Evolutionary conservation across 208 protist genomes (phyloP), one percentile per base, ranked within the genome.

Genomic region (Trypanosoma avium): DNA sequence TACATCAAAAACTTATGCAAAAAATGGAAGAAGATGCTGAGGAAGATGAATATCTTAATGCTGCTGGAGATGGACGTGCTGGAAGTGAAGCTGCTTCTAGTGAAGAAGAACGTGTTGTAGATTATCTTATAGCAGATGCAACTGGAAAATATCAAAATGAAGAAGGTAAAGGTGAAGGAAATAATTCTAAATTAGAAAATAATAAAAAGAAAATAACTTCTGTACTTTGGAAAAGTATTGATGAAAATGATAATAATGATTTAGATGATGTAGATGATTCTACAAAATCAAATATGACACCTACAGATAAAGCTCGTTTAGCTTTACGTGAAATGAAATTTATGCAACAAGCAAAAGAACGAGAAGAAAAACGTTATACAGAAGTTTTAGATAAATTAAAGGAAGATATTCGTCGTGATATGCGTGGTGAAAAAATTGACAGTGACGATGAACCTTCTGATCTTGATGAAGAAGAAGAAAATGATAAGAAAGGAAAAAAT

Each of bases 1-100:
- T 84, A n/a, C 90, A 95, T 61, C 86, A 94, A 68, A 47, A 70
- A n/a, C 82, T 97, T 19, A 97, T 95, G 89, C 73, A 82, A 60
- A 93, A 93, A 58, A 90, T 93, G 81, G 87, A 94, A n/a, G 74
- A 93, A 73, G 86, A 84, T 45, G 88, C 88, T 3, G 86, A 87
- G 15, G 84, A 89, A 45, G 84, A 88, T 47, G 75, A 85, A 43
- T 88, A 84, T 63, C 81, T 92, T 61, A 77, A 82, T 45, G 75
- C 70, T 8, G 75, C 43, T 36, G 64, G 46, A n/a, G 73, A 77
- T n/a, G 43, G 22, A 35, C 61, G 42, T 19, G 43, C 36, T 1
- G 70, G 61, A 12, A 75, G 62, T 40, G 60, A 69, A n/a, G 64
- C 53, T n/a, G 73, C 63, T 1, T 89, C 80, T 6, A 83, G 75